phyloP scores from a whole-genome alignment of 768 basidiomycete genomes.

The Boletus eberwhitei region DNA sequence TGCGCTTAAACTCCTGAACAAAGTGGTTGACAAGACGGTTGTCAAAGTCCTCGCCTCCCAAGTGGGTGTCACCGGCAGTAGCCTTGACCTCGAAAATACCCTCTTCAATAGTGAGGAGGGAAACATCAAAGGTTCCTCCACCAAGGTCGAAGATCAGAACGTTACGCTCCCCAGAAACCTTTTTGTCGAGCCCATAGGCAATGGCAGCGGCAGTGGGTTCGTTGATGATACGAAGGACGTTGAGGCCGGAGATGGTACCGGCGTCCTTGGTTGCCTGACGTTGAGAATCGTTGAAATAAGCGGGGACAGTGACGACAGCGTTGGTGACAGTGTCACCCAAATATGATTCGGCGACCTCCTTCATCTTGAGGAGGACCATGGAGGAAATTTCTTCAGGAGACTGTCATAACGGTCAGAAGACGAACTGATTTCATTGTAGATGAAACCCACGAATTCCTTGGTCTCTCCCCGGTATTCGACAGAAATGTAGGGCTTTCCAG shows the following conservation, averaged over 20 bases:
- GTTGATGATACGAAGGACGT: conserved; percentile 98
- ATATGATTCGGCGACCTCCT: conserved; percentile 97
- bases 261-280: conserved; percentile 99
- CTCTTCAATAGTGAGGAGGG: conserved; percentile 92
- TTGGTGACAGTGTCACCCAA: conserved; percentile 79
- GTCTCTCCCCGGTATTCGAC: conserved; percentile 92
- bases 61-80: conserved; percentile 96
- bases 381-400: conserved; percentile 98
- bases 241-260: conserved; percentile 89
- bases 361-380: conserved; percentile 98
- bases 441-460: conserved; percentile 80
- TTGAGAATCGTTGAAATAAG: conserved; percentile 99
- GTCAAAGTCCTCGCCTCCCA: conserved; percentile 98
- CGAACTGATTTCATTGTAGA: conserved; percentile 2
- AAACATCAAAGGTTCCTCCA: conserved; percentile 98
- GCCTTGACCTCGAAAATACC: conserved; percentile 99
- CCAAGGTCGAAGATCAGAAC: conserved; percentile 98
- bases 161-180: conserved; percentile 85
- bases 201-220: conserved; percentile 98
- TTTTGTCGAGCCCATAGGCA: conserved; percentile 97
- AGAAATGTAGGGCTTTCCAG: conserved; percentile 82
- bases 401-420: conserved; percentile 36
- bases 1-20: conserved; percentile 94
- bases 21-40: conserved; percentile 98
- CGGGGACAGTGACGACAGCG: conserved; percentile 95